These are phyloP conservation scores for Colletotrichum somersetense DNA, from an alignment of 2,329 filamentous ascomycete species.

Conservation along the genomic window DNA sequence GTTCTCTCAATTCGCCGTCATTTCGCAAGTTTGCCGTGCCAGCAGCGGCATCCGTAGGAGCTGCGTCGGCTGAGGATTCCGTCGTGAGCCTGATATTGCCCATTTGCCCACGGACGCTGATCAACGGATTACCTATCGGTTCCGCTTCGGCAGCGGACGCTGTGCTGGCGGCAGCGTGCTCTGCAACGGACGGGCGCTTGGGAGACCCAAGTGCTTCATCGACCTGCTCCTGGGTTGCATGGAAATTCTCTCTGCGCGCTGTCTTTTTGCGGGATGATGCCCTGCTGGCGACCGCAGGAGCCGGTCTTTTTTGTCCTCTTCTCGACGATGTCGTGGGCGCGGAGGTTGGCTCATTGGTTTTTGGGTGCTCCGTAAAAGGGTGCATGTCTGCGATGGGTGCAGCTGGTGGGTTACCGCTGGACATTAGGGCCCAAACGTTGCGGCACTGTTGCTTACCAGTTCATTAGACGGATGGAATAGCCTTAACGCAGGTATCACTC, in stretches of 20 bases:
- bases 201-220: not conserved
- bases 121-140: not conserved
- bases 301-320: not conserved
- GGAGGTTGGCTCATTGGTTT: not conserved
- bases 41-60: not conserved
- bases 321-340: not conserved
- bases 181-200: not conserved
- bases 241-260: not conserved
- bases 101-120: not conserved
- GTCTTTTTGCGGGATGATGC: not conserved
- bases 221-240: not conserved
- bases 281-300: not conserved
- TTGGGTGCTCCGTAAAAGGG: not conserved
- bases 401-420: not conserved
- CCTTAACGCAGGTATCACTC: not conserved
- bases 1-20: not conserved
- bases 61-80: not conserved
- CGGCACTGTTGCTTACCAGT: not conserved
- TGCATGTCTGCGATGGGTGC: not conserved
- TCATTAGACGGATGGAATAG: not conserved
- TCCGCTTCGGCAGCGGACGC: not conserved
- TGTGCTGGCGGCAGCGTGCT: not conserved
- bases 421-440: fast-evolving
- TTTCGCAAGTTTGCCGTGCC: not conserved
- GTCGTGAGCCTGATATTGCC: not conserved